Conservation (phyloP, 2,329 filamentous ascomycete species). For the Coleophoma cylindrospora region DNA sequence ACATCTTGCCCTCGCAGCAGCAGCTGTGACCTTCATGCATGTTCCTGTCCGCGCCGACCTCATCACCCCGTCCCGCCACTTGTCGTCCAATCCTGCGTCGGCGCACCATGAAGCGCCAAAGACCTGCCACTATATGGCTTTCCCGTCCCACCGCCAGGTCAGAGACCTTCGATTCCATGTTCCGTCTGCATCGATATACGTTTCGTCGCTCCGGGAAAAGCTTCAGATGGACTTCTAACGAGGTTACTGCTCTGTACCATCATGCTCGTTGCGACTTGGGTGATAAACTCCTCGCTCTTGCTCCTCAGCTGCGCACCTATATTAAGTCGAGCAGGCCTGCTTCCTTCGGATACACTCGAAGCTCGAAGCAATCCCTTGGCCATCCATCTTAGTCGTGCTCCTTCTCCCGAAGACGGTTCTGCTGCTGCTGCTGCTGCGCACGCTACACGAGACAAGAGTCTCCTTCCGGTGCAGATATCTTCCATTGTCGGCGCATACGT, state of each 20-base stretch:
- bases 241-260: neutral
- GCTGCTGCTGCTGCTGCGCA: slow-evolving; percentile 46
- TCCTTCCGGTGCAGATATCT: slow-evolving; percentile 77
- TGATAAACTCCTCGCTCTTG: slow-evolving; percentile 11
- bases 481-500: slow-evolving; percentile 83
- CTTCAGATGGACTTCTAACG: slow-evolving; percentile 13
- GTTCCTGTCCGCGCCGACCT: neutral
- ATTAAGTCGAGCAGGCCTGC: slow-evolving; percentile 8
- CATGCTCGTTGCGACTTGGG: slow-evolving; percentile 11
- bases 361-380: slow-evolving; percentile 12
- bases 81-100: neutral
- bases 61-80: neutral
- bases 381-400: slow-evolving; percentile 50
- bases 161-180: slow-evolving; percentile 14
- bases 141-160: slow-evolving; percentile 11
- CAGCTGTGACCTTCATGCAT: neutral
- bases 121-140: slow-evolving; percentile 17
- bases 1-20: neutral
- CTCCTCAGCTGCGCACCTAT: slow-evolving; percentile 8
- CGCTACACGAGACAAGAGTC: slow-evolving; percentile 54
- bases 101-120: neutral
- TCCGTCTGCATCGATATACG: slow-evolving; percentile 20
- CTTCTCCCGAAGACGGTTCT: slow-evolving; percentile 55
- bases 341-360: slow-evolving; percentile 10
- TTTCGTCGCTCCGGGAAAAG: slow-evolving; percentile 19